phyloP scores from a whole-genome alignment of 2,329 filamentous ascomycete genomes.

The Aspergillus sp. region DNA sequence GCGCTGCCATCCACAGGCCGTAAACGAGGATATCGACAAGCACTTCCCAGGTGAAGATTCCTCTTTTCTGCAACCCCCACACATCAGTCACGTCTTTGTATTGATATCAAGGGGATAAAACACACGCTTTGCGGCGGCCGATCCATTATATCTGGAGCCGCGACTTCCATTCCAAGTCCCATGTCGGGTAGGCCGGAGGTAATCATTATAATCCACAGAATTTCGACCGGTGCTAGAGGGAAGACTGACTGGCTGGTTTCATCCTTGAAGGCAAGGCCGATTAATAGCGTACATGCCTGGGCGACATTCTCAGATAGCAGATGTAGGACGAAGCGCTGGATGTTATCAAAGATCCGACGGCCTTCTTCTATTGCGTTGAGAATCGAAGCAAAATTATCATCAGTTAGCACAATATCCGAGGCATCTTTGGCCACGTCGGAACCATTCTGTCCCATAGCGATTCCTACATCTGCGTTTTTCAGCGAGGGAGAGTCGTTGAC shows the following conservation, averaged over 20 bases:
- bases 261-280: conserved; percentile 81
- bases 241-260: conserved; percentile 71
- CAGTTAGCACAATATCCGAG: conserved; percentile 68
- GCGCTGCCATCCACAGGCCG: conserved; percentile 72
- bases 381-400: conserved; percentile 87
- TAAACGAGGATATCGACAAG: conserved; percentile 80
- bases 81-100: too few relatives aligned
- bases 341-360: conserved; percentile 83
- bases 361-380: conserved; percentile 84
- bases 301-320: conserved; percentile 78
- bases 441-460: conserved; percentile 79
- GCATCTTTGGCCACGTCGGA: conserved; percentile 54
- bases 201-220: too few relatives aligned
- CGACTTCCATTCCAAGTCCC: too few relatives aligned
- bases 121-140: conserved; percentile 67
- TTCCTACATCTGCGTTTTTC: conserved; percentile 79
- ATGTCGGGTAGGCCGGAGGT: too few relatives aligned
- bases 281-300: conserved; percentile 76
- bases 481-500: conserved; percentile 85
- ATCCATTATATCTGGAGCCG: conserved; percentile 58
- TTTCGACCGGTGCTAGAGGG: conserved; percentile 65
- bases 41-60: conserved; percentile 77
- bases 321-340: conserved; percentile 83
- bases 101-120: not conserved
- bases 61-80: conserved; percentile 46